phyloP scores from a whole-genome alignment of 2,329 filamentous ascomycete species.

The Aureobasidium zeae region DNA sequence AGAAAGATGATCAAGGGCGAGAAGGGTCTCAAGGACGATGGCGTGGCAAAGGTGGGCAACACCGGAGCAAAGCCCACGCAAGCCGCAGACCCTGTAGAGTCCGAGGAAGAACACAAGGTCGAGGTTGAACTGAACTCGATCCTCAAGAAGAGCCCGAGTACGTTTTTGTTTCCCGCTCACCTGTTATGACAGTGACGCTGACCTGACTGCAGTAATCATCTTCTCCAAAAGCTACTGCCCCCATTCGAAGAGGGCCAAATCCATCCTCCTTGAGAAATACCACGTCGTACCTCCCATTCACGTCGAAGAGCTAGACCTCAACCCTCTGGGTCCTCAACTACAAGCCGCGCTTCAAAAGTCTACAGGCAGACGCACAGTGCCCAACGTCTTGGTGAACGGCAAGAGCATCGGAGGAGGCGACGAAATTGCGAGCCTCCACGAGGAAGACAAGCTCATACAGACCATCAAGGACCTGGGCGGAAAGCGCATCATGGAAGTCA shows the following conservation, averaged over 20 bases:
- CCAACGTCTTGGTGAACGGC: slow-evolving; percentile 82
- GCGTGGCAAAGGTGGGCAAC: slow-evolving; percentile 39
- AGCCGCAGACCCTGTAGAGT: slow-evolving; percentile 34
- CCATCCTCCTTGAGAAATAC: slow-evolving; percentile 75
- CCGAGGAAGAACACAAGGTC: slow-evolving; percentile 53
- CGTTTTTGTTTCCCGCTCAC: too few species aligned
- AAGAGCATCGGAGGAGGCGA: slow-evolving; percentile 86
- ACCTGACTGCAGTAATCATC: slow-evolving; percentile 53
- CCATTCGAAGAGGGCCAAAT: slow-evolving; percentile 74
- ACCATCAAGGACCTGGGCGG: slow-evolving; percentile 67
- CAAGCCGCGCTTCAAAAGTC: slow-evolving; percentile 62
- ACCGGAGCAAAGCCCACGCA: slow-evolving; percentile 26
- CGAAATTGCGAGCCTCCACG: slow-evolving; percentile 61
- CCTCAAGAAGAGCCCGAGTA: slow-evolving; percentile 52
- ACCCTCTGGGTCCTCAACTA: slow-evolving; percentile 62
- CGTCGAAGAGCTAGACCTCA: slow-evolving; percentile 82
- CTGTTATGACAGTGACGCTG: too few species aligned
- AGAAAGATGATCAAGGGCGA: slow-evolving; percentile 42
- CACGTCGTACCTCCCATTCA: slow-evolving; percentile 70
- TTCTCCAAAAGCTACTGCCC: slow-evolving; percentile 95
- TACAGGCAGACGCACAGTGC: slow-evolving; percentile 78
- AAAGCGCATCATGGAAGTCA: slow-evolving; percentile 46
- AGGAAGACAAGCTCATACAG: slow-evolving; percentile 53
- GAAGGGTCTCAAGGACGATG: slow-evolving; percentile 31
- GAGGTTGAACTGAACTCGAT: slow-evolving; percentile 67